Conservation (phyloP, 495 filamentous ascomycete genomes). For the Lichenothelia convexa region DNA sequence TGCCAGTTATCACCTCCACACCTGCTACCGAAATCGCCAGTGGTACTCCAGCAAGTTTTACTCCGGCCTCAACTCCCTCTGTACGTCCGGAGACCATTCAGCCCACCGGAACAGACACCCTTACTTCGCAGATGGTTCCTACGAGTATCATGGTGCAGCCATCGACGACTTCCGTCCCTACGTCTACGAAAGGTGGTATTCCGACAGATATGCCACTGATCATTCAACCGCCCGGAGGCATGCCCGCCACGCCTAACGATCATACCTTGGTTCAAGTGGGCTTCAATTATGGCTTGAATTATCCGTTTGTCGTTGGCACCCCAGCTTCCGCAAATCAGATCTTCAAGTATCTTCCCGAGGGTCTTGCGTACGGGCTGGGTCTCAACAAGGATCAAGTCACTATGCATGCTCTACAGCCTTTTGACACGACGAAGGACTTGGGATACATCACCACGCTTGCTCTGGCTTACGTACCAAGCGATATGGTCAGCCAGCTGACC, state of each 20-base stretch:
- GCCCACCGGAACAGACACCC: conserved; percentile 19
- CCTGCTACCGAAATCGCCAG: conserved; percentile 9
- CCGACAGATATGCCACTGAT: conserved; percentile 50
- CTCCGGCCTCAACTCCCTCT: conserved; percentile 3
- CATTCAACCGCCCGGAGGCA: conserved; percentile 46
- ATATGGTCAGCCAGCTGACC: conserved; percentile 41
- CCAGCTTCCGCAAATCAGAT: conserved; percentile 64
- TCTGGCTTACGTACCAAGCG: conserved; percentile 49
- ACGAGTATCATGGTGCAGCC: conserved; percentile 16
- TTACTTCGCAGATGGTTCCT: conserved; percentile 9
- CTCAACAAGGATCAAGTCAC: conserved; percentile 31
- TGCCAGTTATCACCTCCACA: conserved; percentile 13
- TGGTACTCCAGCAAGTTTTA: conserved; percentile 5
- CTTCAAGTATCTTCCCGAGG: conserved; percentile 60
- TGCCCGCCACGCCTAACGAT: conserved; percentile 35
- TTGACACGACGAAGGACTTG: conserved; percentile 47
- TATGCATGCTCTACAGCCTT: conserved; percentile 59
- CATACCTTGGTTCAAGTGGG: conserved; percentile 64
- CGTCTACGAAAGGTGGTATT: conserved; percentile 25
- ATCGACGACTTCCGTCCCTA: conserved; percentile 3
- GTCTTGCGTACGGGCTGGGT: conserved; percentile 47
- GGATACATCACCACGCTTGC: conserved; percentile 78
- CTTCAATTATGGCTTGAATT: conserved; percentile 64
- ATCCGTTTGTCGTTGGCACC: conserved; percentile 55
- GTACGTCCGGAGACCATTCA: conserved; percentile 8